phyloP scores from a whole-genome alignment of 73 alveolate species.

The Uronychia binucleata region DNA sequence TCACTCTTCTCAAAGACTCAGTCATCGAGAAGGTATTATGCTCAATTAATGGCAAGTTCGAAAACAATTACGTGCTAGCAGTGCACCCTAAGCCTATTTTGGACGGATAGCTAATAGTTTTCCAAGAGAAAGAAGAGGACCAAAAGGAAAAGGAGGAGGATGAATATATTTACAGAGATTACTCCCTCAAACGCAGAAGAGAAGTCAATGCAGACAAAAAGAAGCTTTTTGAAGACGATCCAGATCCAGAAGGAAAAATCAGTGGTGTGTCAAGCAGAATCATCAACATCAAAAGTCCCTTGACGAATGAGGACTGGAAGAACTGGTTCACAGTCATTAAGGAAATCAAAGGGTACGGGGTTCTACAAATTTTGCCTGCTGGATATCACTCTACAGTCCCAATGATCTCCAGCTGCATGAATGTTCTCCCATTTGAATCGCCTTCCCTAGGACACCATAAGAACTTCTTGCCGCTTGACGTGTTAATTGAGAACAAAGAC shows the following conservation, averaged over 20 bases:
- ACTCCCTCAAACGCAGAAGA: conserved; percentile 50
- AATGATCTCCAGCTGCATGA: not conserved
- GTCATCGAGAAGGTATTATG: conserved; percentile 21
- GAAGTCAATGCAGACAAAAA: conserved; percentile 12
- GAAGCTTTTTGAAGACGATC: not conserved
- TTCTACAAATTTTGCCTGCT: conserved; percentile 54
- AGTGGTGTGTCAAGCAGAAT: not conserved
- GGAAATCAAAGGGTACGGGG: conserved; percentile 59
- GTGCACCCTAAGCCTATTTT: conserved; percentile 54
- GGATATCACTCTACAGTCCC: conserved; percentile 36
- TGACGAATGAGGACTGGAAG: conserved; percentile 46
- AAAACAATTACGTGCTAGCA: conserved; percentile 16
- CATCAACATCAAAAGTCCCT: conserved; percentile 35
- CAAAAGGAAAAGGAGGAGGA: conserved; percentile 15
- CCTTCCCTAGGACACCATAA: not conserved
- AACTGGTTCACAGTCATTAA: conserved; percentile 27
- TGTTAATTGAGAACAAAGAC: conserved; percentile 27
- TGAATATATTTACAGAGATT: conserved; percentile 43
- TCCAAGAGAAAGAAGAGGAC: conserved; percentile 33
- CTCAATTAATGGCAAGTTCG: too few species aligned
- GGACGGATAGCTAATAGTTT: conserved; percentile 47
- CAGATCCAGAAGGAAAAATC: not conserved
- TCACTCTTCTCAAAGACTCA: conserved; percentile 20
- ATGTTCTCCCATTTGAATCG: not conserved
- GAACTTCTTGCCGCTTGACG: conserved; percentile 40